These are phyloP conservation scores for Corymbia maculata DNA, from an alignment of 345 rosid species.

Conservation along the genomic window DNA sequence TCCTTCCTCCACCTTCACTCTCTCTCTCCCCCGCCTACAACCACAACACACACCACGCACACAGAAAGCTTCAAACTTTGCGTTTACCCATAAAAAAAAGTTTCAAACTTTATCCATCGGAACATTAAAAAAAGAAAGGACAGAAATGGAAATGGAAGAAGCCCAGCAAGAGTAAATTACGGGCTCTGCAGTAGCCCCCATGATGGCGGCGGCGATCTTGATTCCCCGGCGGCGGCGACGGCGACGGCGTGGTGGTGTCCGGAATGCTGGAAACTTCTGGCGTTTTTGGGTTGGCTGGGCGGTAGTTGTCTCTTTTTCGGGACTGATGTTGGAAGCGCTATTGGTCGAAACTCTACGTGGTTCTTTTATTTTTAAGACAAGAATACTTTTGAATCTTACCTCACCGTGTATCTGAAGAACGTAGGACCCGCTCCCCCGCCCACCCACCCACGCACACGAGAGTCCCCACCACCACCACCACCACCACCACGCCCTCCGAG, in stretches of 20 bases:
- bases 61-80: not conserved
- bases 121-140: not conserved
- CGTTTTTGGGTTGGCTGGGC: not conserved
- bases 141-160: not conserved
- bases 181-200: not conserved
- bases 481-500: not conserved
- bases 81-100: not conserved
- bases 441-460: not conserved
- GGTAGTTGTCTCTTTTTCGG: not conserved
- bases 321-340: not conserved
- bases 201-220: not conserved
- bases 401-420: not conserved
- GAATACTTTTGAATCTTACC: not conserved
- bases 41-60: not conserved
- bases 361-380: not conserved
- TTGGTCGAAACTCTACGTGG: not conserved
- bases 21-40: constrained; percentile 25
- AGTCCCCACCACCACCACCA: not conserved
- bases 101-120: not conserved
- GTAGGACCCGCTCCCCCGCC: not conserved
- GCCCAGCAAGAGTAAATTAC: not conserved
- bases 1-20: constrained; percentile 7
- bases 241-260: not conserved
- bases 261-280: not conserved
- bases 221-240: constrained; percentile 21